Conservation (phyloP, 2,329 filamentous ascomycete species). For the Trichoderma lentiforme region DNA sequence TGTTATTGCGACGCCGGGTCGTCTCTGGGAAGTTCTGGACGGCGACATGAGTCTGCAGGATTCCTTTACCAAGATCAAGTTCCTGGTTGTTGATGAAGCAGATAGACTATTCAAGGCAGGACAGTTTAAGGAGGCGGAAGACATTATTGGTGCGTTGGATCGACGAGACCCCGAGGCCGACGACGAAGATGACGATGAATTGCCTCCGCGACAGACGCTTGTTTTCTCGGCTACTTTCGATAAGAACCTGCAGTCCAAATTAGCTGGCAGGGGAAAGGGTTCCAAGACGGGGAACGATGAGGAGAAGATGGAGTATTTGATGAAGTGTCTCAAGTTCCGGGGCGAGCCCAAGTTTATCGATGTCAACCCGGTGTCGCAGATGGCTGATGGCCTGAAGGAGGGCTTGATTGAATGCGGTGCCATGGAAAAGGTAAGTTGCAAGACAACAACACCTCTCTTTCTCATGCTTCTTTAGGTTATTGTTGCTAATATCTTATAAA, state of each 20-base stretch:
- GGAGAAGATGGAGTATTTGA: constrained; percentile 87
- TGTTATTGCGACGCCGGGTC: constrained; percentile 87
- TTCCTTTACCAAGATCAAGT: constrained; percentile 70
- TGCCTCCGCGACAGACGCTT: constrained; percentile 70
- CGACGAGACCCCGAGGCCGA: constrained; percentile 61
- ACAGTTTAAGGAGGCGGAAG: constrained; percentile 89
- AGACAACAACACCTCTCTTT: not conserved
- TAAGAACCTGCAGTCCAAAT: constrained; percentile 84
- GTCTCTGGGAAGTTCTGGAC: constrained; percentile 91
- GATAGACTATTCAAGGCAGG: constrained; percentile 89
- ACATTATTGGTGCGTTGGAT: constrained; percentile 81
- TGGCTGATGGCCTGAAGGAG: constrained; percentile 83
- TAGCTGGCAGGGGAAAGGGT: constrained; percentile 68
- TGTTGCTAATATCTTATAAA: constrained; percentile 21
- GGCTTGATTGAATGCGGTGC: constrained; percentile 88
- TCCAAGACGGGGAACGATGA: constrained; percentile 51
- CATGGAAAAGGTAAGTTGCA: constrained; percentile 72
- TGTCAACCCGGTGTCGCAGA: constrained; percentile 82
- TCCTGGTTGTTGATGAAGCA: constrained; percentile 89
- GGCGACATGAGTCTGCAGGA: constrained; percentile 65
- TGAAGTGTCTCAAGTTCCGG: constrained; percentile 84
- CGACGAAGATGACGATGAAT: constrained; percentile 42
- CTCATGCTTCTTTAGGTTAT: not conserved
- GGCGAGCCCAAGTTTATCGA: constrained; percentile 88
- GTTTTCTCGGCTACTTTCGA: constrained; percentile 98